Evolutionary conservation across 1,139 yeast species (phyloP), one percentile per base, ranked within the genome.

Genomic region (Magnusiomyces tetraspermus): DNA sequence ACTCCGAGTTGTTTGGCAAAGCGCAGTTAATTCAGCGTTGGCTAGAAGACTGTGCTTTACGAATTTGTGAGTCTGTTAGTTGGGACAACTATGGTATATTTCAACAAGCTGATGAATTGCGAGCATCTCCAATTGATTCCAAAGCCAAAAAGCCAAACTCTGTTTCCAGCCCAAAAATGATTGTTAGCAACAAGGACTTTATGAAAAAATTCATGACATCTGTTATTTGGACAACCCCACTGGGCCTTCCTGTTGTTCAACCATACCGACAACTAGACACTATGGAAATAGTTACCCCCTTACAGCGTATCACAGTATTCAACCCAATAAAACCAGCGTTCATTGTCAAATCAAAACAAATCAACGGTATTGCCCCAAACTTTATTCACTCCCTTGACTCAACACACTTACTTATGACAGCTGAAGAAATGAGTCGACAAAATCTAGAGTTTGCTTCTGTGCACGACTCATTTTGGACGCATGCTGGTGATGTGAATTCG

Each of bases 391-490:
- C 97, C 0, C 75, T 92, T 58, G 99, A 92, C 73, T 97, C 98
- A 0, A 85, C 97, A 0, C 98, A 92, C 66, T 92, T 92, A 98
- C 74, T 92, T 54, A 73, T 90, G 76, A 85, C 96, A 0, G 90
- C 96, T 0, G 28, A 22, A 10, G 45, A 22, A 10, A 41, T 41
- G 30, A 10, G 4, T 22, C 3, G 17, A 22, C 26, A 23, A 10
- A 13, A 15, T 21, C 3, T 41, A 11, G 74, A 81, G n/a, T 92
- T 94, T 75, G 97, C 98, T 0, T 83, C 97, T 0, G 99, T 92
- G 33, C 99, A 92, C 69, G 99, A 92, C 68, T 90, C 97, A 0
- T 92, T 86, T 67, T 92, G 99, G 99, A 89, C 98, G 0, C 98
- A 94, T 68, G 97, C 98, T 0, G 73, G 80, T 42, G 92, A 87